Evolutionary conservation across 31 red algal genomes (phyloP).

Genomic region (Pterothamnion heteromorphum): DNA sequence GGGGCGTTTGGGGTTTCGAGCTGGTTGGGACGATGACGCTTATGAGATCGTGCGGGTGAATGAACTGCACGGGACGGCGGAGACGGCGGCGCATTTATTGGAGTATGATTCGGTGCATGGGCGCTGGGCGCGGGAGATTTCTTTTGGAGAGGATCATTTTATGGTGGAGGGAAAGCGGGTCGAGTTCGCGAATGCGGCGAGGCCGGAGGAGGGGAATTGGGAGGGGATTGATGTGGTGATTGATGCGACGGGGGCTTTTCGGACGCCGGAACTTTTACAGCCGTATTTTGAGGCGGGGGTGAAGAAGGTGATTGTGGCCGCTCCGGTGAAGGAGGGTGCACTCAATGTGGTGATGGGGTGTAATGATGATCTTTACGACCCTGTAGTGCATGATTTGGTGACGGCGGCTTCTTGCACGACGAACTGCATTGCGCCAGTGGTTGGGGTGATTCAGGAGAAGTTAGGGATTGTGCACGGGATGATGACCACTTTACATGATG

Average conservation of each 20-base stretch:
- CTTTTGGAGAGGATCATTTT: conserved; percentile 70
- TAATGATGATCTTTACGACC: conserved; percentile 73
- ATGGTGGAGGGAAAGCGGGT: conserved; percentile 85
- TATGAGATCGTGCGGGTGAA: conserved; percentile 94
- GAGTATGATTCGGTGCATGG: conserved; percentile 98
- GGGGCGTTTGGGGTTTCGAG: conserved; percentile 83
- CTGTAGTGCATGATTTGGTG: conserved; percentile 82
- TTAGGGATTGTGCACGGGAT: conserved; percentile 93
- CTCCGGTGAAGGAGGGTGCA: conserved; percentile 91
- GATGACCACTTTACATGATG: conserved; percentile 99
- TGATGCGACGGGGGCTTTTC: conserved; percentile 97
- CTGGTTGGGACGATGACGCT: conserved; percentile 61
- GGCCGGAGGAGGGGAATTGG: conserved; percentile 93
- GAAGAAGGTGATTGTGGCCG: conserved; percentile 98
- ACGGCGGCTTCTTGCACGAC: conserved; percentile 99
- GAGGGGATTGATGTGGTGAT: conserved; percentile 95
- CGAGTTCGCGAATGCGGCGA: conserved; percentile 72
- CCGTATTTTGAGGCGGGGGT: conserved; percentile 97
- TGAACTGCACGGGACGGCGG: too few relatives aligned
- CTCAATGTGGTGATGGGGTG: conserved; percentile 87
- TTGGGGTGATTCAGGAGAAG: conserved; percentile 96
- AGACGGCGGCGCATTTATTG: conserved; percentile 87
- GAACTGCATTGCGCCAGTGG: conserved; percentile 98
- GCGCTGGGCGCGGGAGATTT: conserved; percentile 75
- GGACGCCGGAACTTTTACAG: conserved; percentile 61